Evolutionary conservation across 352 stramenopile species (phyloP).

Genomic region (Phytopythium sindhum): DNA sequence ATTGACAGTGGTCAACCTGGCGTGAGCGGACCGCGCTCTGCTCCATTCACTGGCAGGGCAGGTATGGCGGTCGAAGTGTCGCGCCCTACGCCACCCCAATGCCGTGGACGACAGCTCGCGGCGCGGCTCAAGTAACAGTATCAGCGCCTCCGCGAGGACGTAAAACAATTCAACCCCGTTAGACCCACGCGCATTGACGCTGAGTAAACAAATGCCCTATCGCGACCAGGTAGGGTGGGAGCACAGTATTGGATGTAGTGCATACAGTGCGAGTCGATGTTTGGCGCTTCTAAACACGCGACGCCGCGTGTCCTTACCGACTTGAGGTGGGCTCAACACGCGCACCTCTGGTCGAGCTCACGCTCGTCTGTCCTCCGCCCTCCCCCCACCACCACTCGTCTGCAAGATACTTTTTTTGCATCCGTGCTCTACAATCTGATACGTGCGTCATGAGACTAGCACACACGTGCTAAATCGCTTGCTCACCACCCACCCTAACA

Average conservation of each 20-base stretch:
- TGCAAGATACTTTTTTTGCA: neutral
- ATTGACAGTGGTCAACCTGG: constrained; percentile 4
- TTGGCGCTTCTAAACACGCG: neutral
- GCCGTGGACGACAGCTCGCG: neutral
- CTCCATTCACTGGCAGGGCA: too few relatives aligned
- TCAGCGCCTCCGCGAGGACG: neutral
- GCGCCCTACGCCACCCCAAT: neutral
- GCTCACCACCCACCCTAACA: neutral
- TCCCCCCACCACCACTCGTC: neutral
- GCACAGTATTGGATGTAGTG: too few relatives aligned
- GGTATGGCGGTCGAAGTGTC: neutral
- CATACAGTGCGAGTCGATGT: too few relatives aligned
- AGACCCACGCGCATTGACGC: neutral
- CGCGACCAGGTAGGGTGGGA: too few relatives aligned
- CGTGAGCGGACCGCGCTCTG: neutral
- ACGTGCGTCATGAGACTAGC: neutral
- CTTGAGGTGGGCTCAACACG: neutral
- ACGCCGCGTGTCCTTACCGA: neutral
- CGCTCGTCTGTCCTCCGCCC: neutral
- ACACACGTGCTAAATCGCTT: neutral
- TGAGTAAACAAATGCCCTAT: too few relatives aligned
- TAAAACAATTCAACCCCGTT: neutral
- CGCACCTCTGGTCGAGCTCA: neutral
- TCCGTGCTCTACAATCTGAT: neutral
- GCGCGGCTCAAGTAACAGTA: neutral